Base-by-base conservation (phyloP, 2,329 filamentous ascomycete species). In the Bisporella sp. region DNA sequence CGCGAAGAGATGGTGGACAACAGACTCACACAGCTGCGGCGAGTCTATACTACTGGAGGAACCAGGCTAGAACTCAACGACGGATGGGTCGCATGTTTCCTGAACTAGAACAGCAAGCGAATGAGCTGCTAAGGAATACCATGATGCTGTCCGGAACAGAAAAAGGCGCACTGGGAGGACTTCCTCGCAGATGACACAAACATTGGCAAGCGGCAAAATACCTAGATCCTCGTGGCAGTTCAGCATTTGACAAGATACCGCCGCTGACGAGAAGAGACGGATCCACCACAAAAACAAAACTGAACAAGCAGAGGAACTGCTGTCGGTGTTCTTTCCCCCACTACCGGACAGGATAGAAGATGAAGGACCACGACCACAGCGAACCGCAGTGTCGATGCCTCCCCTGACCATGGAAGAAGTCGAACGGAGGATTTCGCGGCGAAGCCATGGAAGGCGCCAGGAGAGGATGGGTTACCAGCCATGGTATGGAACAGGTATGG, bases 171-270 rank as follows among this genome's bases (percentile, higher is more conserved):
- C 42, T 64, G 55, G 58, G 45, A 64, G 6, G 58, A 59, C 33
- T 64, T 64, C 37, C 56, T 65, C 9, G 60, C 50, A 0, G 59
- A 64, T 46, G 53, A 60, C 41, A 50, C 54, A 28, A 64, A 65
- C 35, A 63, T 64, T 66, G 55, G 62, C 54, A 64, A 46, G 61
- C 59, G 21, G 60, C 61, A 4, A 63, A 59, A 45, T 64, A 66
- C 42, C 49, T 66, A 9, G 52, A 59, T 39, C 53, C 55, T 2
- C 49, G 56, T 42, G 53, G 53, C 1, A 42, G 21, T 4, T 48
- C 57, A 28, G 55, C 56, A 29, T 62, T 61, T 40, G 56, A 54
- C 41, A 62, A 60, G 46, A 55, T 63, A 13, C 59, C 59, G 33
- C 56, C 50, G 28, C 52, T 62, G 30, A 52, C 21, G 2, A 52